Evolutionary conservation across 352 stramenopile species (phyloP).

Genomic region (Globisporangium abappressorium): DNA sequence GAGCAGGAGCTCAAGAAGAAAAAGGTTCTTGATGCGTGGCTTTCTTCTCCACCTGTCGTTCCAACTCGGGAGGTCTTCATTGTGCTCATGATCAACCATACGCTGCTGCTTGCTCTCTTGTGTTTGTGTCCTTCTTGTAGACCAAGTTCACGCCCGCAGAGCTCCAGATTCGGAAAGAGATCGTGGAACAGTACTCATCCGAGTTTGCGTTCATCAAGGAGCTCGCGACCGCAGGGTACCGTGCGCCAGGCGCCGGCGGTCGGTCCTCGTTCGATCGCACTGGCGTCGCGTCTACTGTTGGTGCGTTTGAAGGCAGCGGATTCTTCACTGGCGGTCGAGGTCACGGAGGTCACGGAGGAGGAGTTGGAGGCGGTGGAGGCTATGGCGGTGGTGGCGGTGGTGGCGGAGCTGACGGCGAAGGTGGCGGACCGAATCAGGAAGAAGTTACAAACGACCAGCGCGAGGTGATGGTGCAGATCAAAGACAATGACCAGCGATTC

Average conservation of each 20-base stretch:
- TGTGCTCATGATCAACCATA: background rate
- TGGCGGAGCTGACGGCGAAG: conserved; percentile 18
- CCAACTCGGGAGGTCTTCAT: background rate
- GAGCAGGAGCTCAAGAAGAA: conserved; percentile 82
- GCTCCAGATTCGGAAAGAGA: conserved; percentile 74
- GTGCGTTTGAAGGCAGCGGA: conserved; percentile 60
- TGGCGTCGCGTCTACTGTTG: conserved; percentile 42
- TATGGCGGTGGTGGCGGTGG: conserved; percentile 20
- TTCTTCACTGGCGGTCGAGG: conserved; percentile 43
- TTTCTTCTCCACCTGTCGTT: background rate
- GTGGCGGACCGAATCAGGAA: conserved; percentile 31
- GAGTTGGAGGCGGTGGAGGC: conserved; percentile 26
- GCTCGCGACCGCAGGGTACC: conserved; percentile 55
- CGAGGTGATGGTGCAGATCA: conserved; percentile 69
- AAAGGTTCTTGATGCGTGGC: conserved; percentile 34
- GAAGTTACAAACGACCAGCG: conserved; percentile 70
- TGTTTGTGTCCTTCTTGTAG: conserved; percentile 23
- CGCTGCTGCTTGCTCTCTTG: background rate
- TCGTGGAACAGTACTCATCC: conserved; percentile 74
- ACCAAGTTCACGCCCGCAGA: conserved; percentile 78
- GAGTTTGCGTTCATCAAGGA: conserved; percentile 82
- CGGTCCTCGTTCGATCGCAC: conserved; percentile 45
- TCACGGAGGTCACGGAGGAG: conserved; percentile 17
- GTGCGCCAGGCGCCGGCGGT: conserved; percentile 31
- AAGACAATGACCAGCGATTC: conserved; percentile 80